Conservation (phyloP, 2,329 filamentous ascomycete genomes). For the Colletotrichum liriopes region DNA sequence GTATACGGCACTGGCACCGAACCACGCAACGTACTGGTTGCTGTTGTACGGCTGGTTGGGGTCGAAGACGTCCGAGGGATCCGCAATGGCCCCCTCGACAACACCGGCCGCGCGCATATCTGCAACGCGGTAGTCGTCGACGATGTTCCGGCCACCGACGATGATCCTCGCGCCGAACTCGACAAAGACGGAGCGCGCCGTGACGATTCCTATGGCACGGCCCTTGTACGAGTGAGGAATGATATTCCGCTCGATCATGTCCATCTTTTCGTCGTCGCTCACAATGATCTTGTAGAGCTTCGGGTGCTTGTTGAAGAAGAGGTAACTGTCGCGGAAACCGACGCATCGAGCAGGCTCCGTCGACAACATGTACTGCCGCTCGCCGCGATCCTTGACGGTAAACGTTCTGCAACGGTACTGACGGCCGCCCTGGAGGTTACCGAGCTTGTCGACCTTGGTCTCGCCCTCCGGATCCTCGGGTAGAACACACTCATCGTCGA, state of each 20-base stretch:
- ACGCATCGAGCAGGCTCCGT: constrained; percentile 97
- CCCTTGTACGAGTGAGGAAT: constrained; percentile 99
- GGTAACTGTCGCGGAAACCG: constrained; percentile 96
- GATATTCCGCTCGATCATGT: constrained; percentile 94
- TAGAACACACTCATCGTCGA: constrained; percentile 91
- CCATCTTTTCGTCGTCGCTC: constrained; percentile 95
- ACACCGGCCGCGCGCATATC: constrained; percentile 83
- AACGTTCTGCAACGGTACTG: constrained; percentile 98
- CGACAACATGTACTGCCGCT: constrained; percentile 96
- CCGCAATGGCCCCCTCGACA: constrained; percentile 90
- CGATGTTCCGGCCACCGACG: constrained; percentile 87
- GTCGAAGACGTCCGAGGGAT: constrained; percentile 87
- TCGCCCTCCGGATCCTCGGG: constrained; percentile 92
- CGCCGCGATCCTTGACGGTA: constrained; percentile 86
- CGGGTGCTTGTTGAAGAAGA: constrained; percentile 99
- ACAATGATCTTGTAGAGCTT: constrained; percentile 98
- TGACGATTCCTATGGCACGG: constrained; percentile 95
- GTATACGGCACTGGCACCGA: constrained; percentile 96
- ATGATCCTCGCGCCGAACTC: constrained; percentile 97
- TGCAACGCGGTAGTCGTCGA: constrained; percentile 90
- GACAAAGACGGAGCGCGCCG: constrained; percentile 94
- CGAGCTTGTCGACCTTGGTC: constrained; percentile 92
- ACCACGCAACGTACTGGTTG: constrained; percentile 99
- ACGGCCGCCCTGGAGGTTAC: constrained; percentile 84
- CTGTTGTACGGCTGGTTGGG: constrained; percentile 93